Evolutionary conservation across 305 asterid genomes (phyloP).

Genomic region (Fraxinus platypoda): DNA sequence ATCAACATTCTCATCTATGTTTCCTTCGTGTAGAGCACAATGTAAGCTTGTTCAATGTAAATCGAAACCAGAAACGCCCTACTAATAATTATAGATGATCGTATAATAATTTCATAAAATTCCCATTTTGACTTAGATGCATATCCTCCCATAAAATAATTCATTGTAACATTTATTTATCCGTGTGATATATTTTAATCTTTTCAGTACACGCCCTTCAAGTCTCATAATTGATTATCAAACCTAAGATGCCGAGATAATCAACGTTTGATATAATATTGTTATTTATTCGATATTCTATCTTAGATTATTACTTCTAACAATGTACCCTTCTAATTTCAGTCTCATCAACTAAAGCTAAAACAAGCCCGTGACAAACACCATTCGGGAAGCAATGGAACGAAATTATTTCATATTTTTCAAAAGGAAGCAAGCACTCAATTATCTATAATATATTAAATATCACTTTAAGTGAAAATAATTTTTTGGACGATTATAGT

Average conservation of each 20-base stretch:
- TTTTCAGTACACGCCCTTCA: neutral
- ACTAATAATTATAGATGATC: neutral
- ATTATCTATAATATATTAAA: neutral
- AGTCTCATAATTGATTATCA: neutral
- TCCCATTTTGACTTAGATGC: neutral
- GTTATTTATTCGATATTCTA: neutral
- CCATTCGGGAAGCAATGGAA: neutral
- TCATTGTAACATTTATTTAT: neutral
- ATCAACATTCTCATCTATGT: neutral
- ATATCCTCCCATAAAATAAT: neutral
- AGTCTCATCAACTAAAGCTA: neutral
- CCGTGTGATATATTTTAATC: neutral
- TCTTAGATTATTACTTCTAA: neutral
- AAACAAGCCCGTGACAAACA: constrained; percentile 19
- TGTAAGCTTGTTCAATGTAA: neutral
- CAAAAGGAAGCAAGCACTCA: neutral
- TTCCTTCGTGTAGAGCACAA: neutral
- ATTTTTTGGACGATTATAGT: too few relatives aligned
- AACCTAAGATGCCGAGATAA: too few relatives aligned
- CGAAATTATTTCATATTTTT: neutral
- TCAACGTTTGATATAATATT: too few relatives aligned
- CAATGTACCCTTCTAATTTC: neutral
- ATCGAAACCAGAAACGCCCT: neutral
- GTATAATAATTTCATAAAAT: too few relatives aligned
- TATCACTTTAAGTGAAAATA: too few relatives aligned